Evolutionary conservation across 129 eudicot genomes (phyloP), one percentile per base, ranked within the genome.

Genomic region (Oenanthe sinensis): DNA sequence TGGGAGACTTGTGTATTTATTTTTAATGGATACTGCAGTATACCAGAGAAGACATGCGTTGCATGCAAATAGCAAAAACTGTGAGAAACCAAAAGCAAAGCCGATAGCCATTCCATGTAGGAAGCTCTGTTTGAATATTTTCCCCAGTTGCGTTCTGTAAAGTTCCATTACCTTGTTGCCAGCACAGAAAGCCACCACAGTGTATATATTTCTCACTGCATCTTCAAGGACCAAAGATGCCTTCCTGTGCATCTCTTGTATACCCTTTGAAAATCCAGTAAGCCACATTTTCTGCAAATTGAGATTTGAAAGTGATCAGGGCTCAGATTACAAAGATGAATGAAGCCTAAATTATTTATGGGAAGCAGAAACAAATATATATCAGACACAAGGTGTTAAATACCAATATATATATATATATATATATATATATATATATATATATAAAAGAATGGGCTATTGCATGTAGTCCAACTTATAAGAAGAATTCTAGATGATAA

Each of bases 91-190:
- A 22, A 94, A 94, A 19, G 88, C 93, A 80, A 94, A 88, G 54
- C 98, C 98, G 6, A 94, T 94, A 24, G 88, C 90, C 96, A 94
- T 84, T 44, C 98, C 98, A 39, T 94, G 98, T 71, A 91, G 86
- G 77, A 88, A 94, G 85, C 98, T 94, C 82, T 94, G 87, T 82
- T 80, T 89, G 75, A 94, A 89, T 81, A 94, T 94, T 65, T 87
- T 87, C 30, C 84, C 71, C 28, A 94, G 84, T 77, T 94, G 98
- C 71, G 83, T 67, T 71, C 92, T 81, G 85, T 94, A 94, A 77
- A 94, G 96, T 83, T 94, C 97, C 98, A 94, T 94, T 75, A 94
- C 96, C 82, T 94, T 91, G 88, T 91, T 88, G 40, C 98, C 98
- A 43, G 97, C 96, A 82, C 97, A 94, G 71, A 94, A 94, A 39